Evolutionary conservation across 371 early-diverging fungal species (phyloP), one percentile per base, ranked within the genome.

Genomic region (Mortierella sp.): DNA sequence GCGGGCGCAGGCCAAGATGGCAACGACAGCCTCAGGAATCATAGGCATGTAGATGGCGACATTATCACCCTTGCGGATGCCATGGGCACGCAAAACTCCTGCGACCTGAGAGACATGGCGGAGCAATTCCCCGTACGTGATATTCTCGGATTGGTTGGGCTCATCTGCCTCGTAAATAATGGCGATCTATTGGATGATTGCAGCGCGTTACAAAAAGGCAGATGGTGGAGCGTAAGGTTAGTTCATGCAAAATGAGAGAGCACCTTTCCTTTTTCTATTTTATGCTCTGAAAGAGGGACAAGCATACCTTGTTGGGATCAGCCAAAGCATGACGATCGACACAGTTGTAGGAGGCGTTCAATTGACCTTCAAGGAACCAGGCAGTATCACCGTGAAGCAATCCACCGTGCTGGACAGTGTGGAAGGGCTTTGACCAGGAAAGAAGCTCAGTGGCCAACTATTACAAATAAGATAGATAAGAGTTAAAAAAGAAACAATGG

Each of bases 1-100:
- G 49, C 99, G 90, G 2, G 97, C 96, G 84, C 98, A 97, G 19
- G 99, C 98, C 51, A 99, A 89, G 89, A 97, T 91, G 12, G 95
- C 90, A 64, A 95, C 91, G 2, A 95, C 90, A 13, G 99, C 96
- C 82, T 98, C 95, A 26, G 98, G 97, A 40, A 96, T 91, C 97
- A 97, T 98, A 40, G 98, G 97, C 96, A 99, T 95, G 84, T 99
- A 99, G 75, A 99, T 93, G 51, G 96, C 90, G 29, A 99, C 97
- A 13, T 91, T 92, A 73, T 97, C 96, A 45, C 97, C 97, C 85
- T 96, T 96, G 70, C 90, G 87, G 57, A 97, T 87, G 22, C 97
- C 97, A 59, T 92, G 85, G 59, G 87, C 88, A 66, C 87, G 87
- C 17, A 98, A 85, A 10, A 93, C 90, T 74, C 96, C 95, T 60